Percentiles rank a stretch among this genome's conserved stretches.
These are phyloP conservation scores for Schizophyllum commune DNA, from an alignment of 1,284 basidiomycete genomes.

Conservation along the genomic window DNA sequence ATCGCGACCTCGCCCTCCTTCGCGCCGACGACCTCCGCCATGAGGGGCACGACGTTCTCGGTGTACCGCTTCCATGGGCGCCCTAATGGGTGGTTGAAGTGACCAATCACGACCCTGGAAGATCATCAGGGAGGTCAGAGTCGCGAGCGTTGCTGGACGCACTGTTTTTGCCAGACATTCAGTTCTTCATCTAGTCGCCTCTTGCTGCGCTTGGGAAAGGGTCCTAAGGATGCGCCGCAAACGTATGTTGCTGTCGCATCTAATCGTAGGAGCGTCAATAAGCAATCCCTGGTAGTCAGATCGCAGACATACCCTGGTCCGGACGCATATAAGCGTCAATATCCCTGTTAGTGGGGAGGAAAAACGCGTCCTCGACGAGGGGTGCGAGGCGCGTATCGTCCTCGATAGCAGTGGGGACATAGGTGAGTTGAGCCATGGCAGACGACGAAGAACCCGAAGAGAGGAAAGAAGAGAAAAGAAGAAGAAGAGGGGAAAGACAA, in stretches of 20 bases:
- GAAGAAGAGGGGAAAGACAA: background rate
- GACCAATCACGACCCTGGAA: constrained; percentile 80
- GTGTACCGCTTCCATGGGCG: constrained; percentile 83
- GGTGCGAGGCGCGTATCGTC: background rate
- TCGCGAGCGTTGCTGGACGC: constrained; percentile 17
- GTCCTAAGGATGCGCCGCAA: constrained; percentile 93
- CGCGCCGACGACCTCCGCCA: constrained; percentile 84
- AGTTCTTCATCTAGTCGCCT: constrained; percentile 80
- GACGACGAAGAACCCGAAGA: background rate
- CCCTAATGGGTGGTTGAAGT: constrained; percentile 81
- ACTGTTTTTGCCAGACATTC: constrained; percentile 79
- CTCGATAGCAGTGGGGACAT: background rate
- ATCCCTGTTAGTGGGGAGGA: constrained; percentile 51
- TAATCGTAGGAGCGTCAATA: constrained; percentile 25
- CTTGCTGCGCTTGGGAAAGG: constrained; percentile 69
- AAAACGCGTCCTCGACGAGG: constrained; percentile 39
- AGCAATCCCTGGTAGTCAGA: background rate
- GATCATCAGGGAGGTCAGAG: constrained; percentile 11
- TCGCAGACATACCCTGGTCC: constrained; percentile 26
- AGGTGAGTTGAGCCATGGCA: background rate
- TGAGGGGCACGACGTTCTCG: constrained; percentile 64
- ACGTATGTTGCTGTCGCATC: constrained; percentile 73
- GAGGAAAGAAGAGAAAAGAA: constrained; percentile 3
- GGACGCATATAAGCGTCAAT: constrained; percentile 39
- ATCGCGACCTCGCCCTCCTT: constrained; percentile 85